Evolutionary conservation across 768 basidiomycete species (phyloP), one percentile per base, ranked within the genome.

Genomic region (Mycena filopes): DNA sequence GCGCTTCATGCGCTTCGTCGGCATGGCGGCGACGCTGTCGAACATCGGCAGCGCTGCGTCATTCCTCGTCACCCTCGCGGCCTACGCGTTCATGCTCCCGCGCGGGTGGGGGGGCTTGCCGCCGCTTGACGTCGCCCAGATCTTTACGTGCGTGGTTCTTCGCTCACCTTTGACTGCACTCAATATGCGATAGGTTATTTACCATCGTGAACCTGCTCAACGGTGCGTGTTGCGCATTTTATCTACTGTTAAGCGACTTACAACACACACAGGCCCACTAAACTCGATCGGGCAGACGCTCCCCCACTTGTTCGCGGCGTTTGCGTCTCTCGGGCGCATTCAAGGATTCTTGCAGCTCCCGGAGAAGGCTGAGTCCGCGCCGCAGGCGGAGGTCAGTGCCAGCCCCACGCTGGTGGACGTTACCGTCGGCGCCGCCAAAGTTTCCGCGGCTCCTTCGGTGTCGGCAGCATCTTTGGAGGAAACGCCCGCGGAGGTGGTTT

Each of bases 321-420:
- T 53, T 7, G 63, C 63, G 8, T 65, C 63, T 2, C 43, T 65
- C n/a, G 33, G 18, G 36, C 56, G 63, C 21, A 65, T 65, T 20
- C 63, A 65, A 26, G 33, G 26, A 10, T 65, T 66, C 26, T 42
- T 66, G 23, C 64, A 60, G 64, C 46, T 66, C 10, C 64, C 64
- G 23, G 54, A 66, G 53, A 66, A 60, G 55, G 4, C 36, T 11
- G 36, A 36, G 36, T n/a, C n/a, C n/a, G n/a, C n/a, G n/a, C n/a
- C n/a, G n/a, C 36, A 36, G 36, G 36, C 15, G 15, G 11, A 4
- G 15, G 36, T 36, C 15, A 36, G 36, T 15, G 36, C 36, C n/a
- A n/a, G n/a, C n/a, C n/a, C n/a, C n/a, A n/a, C n/a, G n/a, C n/a
- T n/a, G n/a, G n/a, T 36, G 26, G 55, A 54, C 48, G 55, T 23